A percentile compares a stretch with the other conserved stretches of the same genome.
Evolutionary conservation across 805 yeast species (phyloP).

Genomic region (Zygosaccharomyces pseudorouxii): DNA sequence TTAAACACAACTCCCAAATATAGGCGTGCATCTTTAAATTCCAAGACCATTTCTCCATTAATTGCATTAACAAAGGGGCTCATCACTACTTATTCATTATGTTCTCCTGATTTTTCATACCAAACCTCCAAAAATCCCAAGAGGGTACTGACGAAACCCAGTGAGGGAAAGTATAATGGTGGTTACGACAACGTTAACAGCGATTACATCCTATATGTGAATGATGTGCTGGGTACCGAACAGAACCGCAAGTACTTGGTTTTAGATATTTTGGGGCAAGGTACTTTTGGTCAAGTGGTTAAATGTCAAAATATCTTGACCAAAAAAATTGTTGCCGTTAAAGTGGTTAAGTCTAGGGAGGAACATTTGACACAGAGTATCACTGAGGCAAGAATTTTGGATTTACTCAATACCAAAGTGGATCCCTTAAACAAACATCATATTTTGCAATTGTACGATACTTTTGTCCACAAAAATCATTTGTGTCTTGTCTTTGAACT

Average conservation of each 20-base stretch:
- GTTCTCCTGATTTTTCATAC: constrained; percentile 81
- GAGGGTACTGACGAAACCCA: constrained; percentile 88
- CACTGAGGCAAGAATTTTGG: constrained; percentile 83
- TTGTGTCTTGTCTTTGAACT: constrained; percentile 89
- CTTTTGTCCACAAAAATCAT: constrained; percentile 88
- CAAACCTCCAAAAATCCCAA: constrained; percentile 83
- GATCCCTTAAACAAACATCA: constrained; percentile 70
- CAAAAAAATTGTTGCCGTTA: constrained; percentile 88
- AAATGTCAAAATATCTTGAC: constrained; percentile 72
- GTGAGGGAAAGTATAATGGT: constrained; percentile 72
- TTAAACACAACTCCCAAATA: constrained; percentile 61
- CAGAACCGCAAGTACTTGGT: constrained; percentile 78
- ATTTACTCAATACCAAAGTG: constrained; percentile 65
- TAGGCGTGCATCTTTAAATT: constrained; percentile 62
- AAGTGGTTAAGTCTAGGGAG: constrained; percentile 87
- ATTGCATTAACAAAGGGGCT: constrained; percentile 73
- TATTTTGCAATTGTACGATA: constrained; percentile 74
- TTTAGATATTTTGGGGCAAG: constrained; percentile 87
- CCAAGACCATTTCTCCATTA: constrained; percentile 69
- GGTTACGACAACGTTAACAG: constrained; percentile 85
- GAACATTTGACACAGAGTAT: constrained; percentile 88
- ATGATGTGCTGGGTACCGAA: constrained; percentile 77
- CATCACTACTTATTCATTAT: constrained; percentile 74
- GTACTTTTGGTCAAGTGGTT: constrained; percentile 98
- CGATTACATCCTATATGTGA: constrained; percentile 89